Conservation (phyloP, 73 alveolate species). For the Halteria grandinella region DNA sequence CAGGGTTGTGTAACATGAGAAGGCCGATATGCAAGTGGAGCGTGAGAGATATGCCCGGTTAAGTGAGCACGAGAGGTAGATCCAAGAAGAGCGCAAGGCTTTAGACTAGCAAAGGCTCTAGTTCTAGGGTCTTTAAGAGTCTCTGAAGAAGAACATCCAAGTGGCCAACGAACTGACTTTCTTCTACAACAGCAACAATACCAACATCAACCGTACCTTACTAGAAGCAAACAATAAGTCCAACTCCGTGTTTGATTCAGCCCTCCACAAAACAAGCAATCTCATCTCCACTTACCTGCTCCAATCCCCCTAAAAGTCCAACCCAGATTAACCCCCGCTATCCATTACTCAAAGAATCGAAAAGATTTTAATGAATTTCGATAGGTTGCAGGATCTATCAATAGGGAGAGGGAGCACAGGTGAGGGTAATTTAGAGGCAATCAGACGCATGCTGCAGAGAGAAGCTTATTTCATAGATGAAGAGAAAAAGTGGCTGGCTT, state of each 20-base stretch:
- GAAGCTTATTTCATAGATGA: conserved; percentile 47
- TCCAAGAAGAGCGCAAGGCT: conserved; percentile 9
- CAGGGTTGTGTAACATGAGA: conserved; percentile 3
- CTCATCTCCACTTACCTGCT: background rate
- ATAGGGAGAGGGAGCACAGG: too few relatives aligned
- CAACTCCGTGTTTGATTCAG: too few relatives aligned
- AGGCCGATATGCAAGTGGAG: background rate
- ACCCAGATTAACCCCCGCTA: too few relatives aligned
- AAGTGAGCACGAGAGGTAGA: conserved; percentile 13
- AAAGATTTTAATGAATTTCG: too few relatives aligned
- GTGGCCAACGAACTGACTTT: background rate
- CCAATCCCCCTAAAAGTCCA: background rate
- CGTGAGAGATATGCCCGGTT: conserved; percentile 7
- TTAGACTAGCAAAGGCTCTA: background rate
- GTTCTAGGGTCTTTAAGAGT: background rate
- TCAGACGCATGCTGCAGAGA: conserved; percentile 7
- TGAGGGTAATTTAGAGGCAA: background rate
- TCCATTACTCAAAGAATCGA: too few relatives aligned
- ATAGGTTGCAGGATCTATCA: too few relatives aligned
- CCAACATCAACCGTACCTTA: too few relatives aligned
- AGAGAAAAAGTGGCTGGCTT: conserved; percentile 13
- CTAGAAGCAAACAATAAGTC: too few relatives aligned
- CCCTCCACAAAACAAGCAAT: background rate
- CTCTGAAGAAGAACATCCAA: conserved; percentile 3
- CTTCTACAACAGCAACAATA: background rate